Evolutionary conservation across 768 basidiomycete species (phyloP).

Genomic region (Paxillus involutus): DNA sequence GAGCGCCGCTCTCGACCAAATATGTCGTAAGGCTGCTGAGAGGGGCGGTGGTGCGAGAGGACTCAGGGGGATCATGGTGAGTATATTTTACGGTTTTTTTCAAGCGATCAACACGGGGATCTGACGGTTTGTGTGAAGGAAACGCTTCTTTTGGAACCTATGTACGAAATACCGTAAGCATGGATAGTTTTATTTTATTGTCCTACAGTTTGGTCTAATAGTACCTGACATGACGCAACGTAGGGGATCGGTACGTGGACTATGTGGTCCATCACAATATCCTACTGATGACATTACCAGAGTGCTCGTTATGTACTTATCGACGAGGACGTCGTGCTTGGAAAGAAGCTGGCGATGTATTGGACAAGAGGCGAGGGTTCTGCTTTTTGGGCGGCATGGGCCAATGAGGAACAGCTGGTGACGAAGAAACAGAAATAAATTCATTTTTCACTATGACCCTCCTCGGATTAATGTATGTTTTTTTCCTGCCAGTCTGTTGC

Average conservation of each 20-base stretch:
- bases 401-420: constrained; percentile 53
- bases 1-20: constrained; percentile 71
- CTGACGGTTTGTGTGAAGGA: constrained; percentile 49
- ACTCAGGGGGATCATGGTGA: constrained; percentile 83
- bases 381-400: constrained; percentile 78
- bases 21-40: constrained; percentile 75
- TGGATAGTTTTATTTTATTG: constrained; percentile 1
- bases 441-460: neutral
- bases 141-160: constrained; percentile 76
- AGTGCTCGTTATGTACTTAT: constrained; percentile 83
- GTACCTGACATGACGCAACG: neutral
- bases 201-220: constrained; percentile 2
- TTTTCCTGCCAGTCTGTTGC: neutral
- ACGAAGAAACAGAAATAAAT: constrained; percentile 14
- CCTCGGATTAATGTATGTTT: neutral
- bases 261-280: neutral
- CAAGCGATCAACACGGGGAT: neutral
- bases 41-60: constrained; percentile 91
- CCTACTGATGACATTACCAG: constrained; percentile 36
- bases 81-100: constrained; percentile 11
- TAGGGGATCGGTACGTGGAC: constrained; percentile 64
- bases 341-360: constrained; percentile 63
- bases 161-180: constrained; percentile 91
- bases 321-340: constrained; percentile 66
- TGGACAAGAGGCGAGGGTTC: constrained; percentile 70